Evolutionary conservation across 139 green algal genomes (phyloP), one percentile per base, ranked within the genome.

Genomic region (Ettlia oleoabundans): DNA sequence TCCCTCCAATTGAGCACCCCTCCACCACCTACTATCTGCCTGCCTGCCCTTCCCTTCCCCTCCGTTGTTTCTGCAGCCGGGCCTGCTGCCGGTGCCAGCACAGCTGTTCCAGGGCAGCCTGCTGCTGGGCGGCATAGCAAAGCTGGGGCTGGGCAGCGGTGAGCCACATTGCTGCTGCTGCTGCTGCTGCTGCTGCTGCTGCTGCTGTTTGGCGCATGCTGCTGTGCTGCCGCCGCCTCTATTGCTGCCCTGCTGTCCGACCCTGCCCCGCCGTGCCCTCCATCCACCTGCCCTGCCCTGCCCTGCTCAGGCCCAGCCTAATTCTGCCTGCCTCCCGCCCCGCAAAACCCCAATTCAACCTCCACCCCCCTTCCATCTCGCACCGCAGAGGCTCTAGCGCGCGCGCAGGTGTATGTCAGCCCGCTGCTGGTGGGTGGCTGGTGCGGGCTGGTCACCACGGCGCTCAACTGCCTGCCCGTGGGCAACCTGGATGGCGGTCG

Each of bases 401-500:
- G 83, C 19, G 6, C 84, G 21, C 88, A 80, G 13, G 79, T 94
- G 42, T 86, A 86, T 32, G 82, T 95, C 5, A 86, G 89, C 82
- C 91, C 91, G 4, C 65, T 90, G n/a, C 68, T 93, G 15, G 88
- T 95, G 42, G 94, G 86, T 2, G 95, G 95, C 68, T 98, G 95
- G 95, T 94, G 88, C 81, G 94, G 94, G 55, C 86, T 97, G 26
- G 89, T 97, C 21, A 91, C 89, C 24, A 95, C 88, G 8, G 88
- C 93, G 4, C 90, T 98, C 78, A 98, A 98, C 87, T 65, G 90
- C 76, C 89, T 98, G 73, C 94, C 94, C 2, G 93, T 97, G 32
- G 94, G 94, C 68, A 87, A 80, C 26, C 72, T 97, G 32, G 94
- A 97, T 81, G 94, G 94, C 22, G 94, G 94, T 15, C 85, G 94